Conservation (phyloP, 371 early-diverging fungal genomes). For the Mucor lusitanicus region DNA sequence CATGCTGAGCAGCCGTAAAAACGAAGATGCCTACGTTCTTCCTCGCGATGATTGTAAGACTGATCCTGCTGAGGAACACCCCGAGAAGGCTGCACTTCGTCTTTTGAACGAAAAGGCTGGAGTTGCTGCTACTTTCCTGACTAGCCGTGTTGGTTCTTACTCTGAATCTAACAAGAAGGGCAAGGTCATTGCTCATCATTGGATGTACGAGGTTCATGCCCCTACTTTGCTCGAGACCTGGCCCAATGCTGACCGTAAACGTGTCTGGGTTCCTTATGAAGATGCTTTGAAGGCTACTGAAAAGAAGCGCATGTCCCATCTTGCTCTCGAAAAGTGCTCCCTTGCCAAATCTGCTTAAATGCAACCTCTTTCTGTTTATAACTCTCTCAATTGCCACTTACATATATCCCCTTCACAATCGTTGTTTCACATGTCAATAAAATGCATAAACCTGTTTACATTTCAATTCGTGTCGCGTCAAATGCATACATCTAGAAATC, state of each 20-base stretch:
- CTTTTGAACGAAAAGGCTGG: conserved; percentile 39
- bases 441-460: too few relatives aligned
- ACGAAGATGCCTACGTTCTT: conserved; percentile 37
- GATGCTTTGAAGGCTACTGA: conserved; percentile 39
- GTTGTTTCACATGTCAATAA: too few relatives aligned
- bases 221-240: conserved; percentile 25
- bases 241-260: conserved; percentile 28
- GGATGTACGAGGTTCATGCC: conserved; percentile 47
- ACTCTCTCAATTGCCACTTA: too few relatives aligned
- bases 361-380: too few relatives aligned
- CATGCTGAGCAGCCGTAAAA: conserved; percentile 37
- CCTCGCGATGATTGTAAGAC: conserved; percentile 41
- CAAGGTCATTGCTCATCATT: conserved; percentile 41
- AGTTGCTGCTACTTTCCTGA: conserved; percentile 17
- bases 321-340: conserved; percentile 35
- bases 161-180: conserved; percentile 49
- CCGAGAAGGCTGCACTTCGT: conserved; percentile 42
- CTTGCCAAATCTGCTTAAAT: conserved; percentile 7
- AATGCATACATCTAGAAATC: too few relatives aligned
- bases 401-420: too few relatives aligned
- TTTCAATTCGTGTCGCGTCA: too few relatives aligned
- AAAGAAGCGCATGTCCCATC: conserved; percentile 38
- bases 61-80: conserved; percentile 26
- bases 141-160: conserved; percentile 36
- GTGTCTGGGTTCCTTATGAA: conserved; percentile 40